Evolutionary conservation across 2,329 filamentous ascomycete genomes (phyloP), one percentile per base, ranked within the genome.

Genomic region (Chlorencoelia australis): DNA sequence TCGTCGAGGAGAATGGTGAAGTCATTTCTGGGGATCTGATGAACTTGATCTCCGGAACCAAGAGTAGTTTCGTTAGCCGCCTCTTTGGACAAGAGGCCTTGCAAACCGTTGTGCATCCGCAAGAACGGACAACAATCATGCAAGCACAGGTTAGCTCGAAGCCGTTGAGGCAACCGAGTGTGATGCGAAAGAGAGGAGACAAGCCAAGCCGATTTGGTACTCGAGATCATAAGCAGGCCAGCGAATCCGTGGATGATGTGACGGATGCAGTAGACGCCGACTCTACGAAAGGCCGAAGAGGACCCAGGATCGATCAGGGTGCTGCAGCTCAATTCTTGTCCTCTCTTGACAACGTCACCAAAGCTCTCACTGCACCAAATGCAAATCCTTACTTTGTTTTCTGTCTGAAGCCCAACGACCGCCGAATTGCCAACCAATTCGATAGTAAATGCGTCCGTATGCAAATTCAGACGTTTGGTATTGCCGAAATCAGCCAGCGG

Each of bases 371-470:
- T 2, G 77, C 83, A 2, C 74, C 80, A 4, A 84, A 87, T 53
- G 83, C 87, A 8, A 98, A 98, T 53, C 75, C 82, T 1, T 98
- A 98, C 61, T 96, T 95, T 51, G 75, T 98, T 29, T 95, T 98
- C 61, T 98, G 91, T 54, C 64, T 98, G 45, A 98, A 98, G 62
- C 89, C 91, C 15, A 98, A 98, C 50, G 91, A 98, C 57, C 75
- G 91, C 35, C 79, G 91, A 33, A 98, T 98, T 48, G 89, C 91
- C 43, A 98, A 98, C 50, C 91, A 98, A 55, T 98, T 96, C 51
- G 91, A 98, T 60, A 95, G 87, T 71, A 96, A 96, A 61, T 98
- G 91, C 57, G 91, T 98, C 15, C 79, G 91, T 4, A 84, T 83
- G 8, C 91, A 98, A 57, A 74, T 98, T 1, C 89, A 96, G 56